A percentile compares a stretch with the other conserved stretches of the same genome.
Conservation (phyloP, 345 rosid species). For the Populus ilicifolia region DNA sequence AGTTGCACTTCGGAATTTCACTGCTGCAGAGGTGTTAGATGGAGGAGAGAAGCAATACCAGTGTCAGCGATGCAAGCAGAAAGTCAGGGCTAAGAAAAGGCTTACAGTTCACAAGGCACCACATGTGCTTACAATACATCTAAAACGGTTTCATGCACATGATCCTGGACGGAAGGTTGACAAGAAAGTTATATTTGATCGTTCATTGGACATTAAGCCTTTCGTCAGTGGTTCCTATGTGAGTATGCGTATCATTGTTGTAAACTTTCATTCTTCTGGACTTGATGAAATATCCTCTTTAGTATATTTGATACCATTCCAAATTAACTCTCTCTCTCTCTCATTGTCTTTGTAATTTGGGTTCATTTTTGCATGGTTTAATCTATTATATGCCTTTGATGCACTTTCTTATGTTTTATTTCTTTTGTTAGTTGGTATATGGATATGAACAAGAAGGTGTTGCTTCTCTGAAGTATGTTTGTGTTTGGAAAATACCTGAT, state of each 20-base stretch:
- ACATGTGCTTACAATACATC: constrained; percentile 73
- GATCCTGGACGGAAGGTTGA: constrained; percentile 72
- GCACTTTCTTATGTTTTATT: neutral
- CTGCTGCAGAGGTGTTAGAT: constrained; percentile 70
- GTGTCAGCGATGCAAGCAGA: constrained; percentile 80
- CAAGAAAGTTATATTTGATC: constrained; percentile 60
- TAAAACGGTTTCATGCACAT: constrained; percentile 81
- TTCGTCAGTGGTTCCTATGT: constrained; percentile 74
- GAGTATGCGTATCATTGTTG: constrained; percentile 35
- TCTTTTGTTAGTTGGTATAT: neutral
- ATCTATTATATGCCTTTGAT: neutral
- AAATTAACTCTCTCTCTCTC: neutral
- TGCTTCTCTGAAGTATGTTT: neutral
- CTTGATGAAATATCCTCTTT: neutral
- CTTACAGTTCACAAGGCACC: constrained; percentile 87
- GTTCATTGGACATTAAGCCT: constrained; percentile 72
- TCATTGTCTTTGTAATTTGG: too few relatives aligned
- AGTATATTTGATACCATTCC: neutral
- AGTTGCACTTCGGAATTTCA: constrained; percentile 70
- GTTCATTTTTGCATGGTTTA: neutral
- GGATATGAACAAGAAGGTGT: neutral
- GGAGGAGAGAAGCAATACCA: constrained; percentile 90
- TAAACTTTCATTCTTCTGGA: neutral
- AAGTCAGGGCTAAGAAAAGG: constrained; percentile 80
- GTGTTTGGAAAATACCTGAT: neutral